These are phyloP conservation scores for Trypanosoma mega DNA, from an alignment of 208 protist species.

Conservation along the genomic window DNA sequence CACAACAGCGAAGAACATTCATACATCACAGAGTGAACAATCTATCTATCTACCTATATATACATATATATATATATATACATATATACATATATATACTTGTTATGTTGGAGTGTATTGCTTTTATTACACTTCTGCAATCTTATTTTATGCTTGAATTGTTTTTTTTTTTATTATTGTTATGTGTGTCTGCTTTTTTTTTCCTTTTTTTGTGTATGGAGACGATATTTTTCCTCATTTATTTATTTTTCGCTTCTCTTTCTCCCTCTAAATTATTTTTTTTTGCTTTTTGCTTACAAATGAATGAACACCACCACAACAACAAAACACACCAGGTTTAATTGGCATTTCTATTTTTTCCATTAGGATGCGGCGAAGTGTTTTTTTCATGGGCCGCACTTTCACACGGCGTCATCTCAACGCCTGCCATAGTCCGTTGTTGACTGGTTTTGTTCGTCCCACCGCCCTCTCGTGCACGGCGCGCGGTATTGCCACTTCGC, in stretches of 20 bases:
- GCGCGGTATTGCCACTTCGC: conserved; percentile 40
- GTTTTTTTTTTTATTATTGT: conserved; percentile 9
- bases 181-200: conserved; percentile 16
- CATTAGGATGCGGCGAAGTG: conserved; percentile 63
- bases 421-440: conserved; percentile 66
- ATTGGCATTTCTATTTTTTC: not conserved
- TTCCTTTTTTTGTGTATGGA: not conserved
- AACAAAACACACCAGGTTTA: no score
- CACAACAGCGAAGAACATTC: conserved; percentile 2
- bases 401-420: conserved; percentile 86
- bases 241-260: not conserved
- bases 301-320: no score
- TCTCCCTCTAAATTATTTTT: not conserved
- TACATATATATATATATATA: conserved; percentile 1
- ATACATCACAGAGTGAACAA: not conserved
- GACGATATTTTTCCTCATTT: not conserved
- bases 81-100: conserved; percentile 5
- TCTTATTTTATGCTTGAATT: no score
- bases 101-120: not conserved
- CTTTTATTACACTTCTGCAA: conserved; percentile 7
- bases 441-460: conserved; percentile 77
- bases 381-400: conserved; percentile 84
- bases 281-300: no score
- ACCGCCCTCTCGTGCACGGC: conserved; percentile 46
- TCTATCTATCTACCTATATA: not conserved